phyloP scores from a whole-genome alignment of 2,329 filamentous ascomycete genomes.

The Podosphaera fusca region DNA sequence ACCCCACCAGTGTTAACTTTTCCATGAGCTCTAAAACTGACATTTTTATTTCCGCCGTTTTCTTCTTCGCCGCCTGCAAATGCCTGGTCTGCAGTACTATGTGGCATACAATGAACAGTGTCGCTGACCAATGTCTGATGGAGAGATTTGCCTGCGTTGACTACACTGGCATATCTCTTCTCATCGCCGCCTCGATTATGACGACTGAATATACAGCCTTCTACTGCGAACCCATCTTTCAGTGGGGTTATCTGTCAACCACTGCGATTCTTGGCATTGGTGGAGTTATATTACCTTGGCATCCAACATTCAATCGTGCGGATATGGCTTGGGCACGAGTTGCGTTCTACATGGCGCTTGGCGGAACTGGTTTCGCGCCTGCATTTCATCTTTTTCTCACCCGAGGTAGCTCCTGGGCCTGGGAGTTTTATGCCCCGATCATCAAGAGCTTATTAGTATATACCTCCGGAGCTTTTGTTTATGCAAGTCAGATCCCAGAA shows the following conservation, averaged over 20 bases:
- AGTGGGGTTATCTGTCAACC: constrained; percentile 64
- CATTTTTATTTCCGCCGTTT: constrained; percentile 73
- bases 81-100: constrained; percentile 86
- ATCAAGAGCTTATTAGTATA: constrained; percentile 74
- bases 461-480: constrained; percentile 60
- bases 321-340: constrained; percentile 91
- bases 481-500: constrained; percentile 82
- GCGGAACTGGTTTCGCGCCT: constrained; percentile 70
- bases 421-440: constrained; percentile 74
- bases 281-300: constrained; percentile 85
- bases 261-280: constrained; percentile 64
- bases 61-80: constrained; percentile 90
- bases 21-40: constrained; percentile 67
- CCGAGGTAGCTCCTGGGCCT: constrained; percentile 58
- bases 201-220: constrained; percentile 97
- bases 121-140: constrained; percentile 70
- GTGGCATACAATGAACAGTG: constrained; percentile 98
- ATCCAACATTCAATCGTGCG: constrained; percentile 74
- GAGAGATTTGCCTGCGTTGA: constrained; percentile 95
- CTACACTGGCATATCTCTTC: constrained; percentile 87
- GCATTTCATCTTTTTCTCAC: constrained; percentile 62
- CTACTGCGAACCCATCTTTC: constrained; percentile 80
- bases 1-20: constrained; percentile 74
- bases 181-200: constrained; percentile 91
- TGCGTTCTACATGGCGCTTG: constrained; percentile 72